phyloP scores from a whole-genome alignment of 164 flowering plant genomes.

The Saururus chinensis region DNA sequence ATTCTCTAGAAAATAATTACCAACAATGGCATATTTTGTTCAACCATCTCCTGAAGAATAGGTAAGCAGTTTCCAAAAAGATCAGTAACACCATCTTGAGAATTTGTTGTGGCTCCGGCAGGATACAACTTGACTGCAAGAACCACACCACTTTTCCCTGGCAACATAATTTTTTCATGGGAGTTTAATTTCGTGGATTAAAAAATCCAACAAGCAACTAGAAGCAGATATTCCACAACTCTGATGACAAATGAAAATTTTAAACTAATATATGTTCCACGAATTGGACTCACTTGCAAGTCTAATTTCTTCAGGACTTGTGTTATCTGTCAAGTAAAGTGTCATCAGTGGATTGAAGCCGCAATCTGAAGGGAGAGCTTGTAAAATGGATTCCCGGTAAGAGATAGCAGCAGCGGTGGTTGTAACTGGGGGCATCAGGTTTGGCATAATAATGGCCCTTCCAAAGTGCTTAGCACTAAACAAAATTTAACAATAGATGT shows the following conservation, averaged over 20 bases:
- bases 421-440: conserved; percentile 80
- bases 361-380: conserved; percentile 51
- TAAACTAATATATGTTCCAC: not conserved
- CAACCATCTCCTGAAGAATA: conserved; percentile 83
- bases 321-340: conserved; percentile 85
- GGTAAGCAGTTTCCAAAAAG: conserved; percentile 84
- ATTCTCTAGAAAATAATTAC: conserved; percentile 21
- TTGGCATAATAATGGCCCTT: conserved; percentile 93
- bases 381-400: conserved; percentile 72
- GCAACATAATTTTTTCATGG: not conserved
- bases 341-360: conserved; percentile 89
- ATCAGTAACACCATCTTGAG: conserved; percentile 98
- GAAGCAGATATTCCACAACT: not conserved
- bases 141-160: conserved; percentile 83
- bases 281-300: conserved; percentile 63
- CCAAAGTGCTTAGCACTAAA: conserved; percentile 69
- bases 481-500: not conserved
- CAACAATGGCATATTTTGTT: conserved; percentile 87
- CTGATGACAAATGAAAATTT: not conserved
- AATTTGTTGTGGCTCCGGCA: conserved; percentile 98
- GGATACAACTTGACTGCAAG: conserved; percentile 91
- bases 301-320: conserved; percentile 80
- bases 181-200: not conserved
- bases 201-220: not conserved
- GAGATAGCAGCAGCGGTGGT: conserved; percentile 80